Evolutionary conservation across 495 filamentous ascomycete species (phyloP), one percentile per base, ranked within the genome.

Genomic region (Lindgomyces ingoldianus): DNA sequence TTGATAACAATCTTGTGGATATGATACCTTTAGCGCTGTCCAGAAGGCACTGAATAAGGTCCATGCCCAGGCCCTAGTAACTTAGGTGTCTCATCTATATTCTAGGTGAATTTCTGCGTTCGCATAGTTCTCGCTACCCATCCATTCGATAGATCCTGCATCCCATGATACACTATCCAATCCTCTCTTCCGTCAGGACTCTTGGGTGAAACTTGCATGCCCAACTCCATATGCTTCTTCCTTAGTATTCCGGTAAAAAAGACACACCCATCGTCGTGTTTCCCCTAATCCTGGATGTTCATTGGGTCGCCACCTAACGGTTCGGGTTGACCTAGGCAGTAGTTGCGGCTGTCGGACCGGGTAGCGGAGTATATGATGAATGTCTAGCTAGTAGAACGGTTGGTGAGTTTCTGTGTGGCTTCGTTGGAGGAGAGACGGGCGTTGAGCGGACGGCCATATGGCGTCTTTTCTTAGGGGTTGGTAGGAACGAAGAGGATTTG

Each of bases 141-240:
- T n/a, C 73, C 71, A 48, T 70, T 68, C 18, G 41, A 67, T 16
- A 73, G 74, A 64, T 78, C 67, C 42, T 64, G 46, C 76, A 77
- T 77, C 12, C 77, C 80, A 64, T 81, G 80, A 61, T 83, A 83
- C 1, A 83, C 78, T 29, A 81, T 77, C 62, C 76, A 83, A 50
- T 77, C 68, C 66, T 81, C 79, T 0, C 49, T 75, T 2, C 77
- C 77, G 63, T 81, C 79, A 0, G 78, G 77, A 26, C 76, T 79
- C 33, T 73, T 77, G 22, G n/a, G 70, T 74, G 57, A 78, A 83
- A 60, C 75, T 79, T 10, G 80, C 80, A 65, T 83, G 80, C 0
- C 80, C 80, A 1, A 80, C 77, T 3, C 77, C 80, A 60, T 79
- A 81, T n/a, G 78, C 67, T 16, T 73, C 67, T 3, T 73, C 70